Conservation (phyloP, 2,329 filamentous ascomycete genomes). For the Colletotrichum tamarilloi region DNA sequence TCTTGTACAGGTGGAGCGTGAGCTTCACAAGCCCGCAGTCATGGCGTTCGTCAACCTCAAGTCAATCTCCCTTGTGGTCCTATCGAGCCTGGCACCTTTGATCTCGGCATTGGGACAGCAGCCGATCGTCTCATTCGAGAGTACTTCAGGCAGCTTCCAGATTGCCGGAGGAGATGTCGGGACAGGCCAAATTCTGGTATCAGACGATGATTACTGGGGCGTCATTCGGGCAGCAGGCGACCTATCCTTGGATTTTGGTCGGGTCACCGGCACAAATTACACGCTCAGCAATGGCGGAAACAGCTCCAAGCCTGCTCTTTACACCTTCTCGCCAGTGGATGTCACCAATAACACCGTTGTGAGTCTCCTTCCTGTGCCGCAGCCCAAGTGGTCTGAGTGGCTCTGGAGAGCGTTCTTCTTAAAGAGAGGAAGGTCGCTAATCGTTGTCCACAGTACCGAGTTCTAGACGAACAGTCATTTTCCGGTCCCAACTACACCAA, state of each 20-base stretch:
- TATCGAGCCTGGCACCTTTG: slow-evolving; percentile 38
- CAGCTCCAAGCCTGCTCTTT: slow-evolving; percentile 49
- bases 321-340: slow-evolving; percentile 56
- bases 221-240: slow-evolving; percentile 76
- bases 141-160: slow-evolving; percentile 42
- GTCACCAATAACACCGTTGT: slow-evolving; percentile 60
- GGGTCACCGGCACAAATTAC: slow-evolving; percentile 75
- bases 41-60: slow-evolving; percentile 27
- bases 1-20: background rate
- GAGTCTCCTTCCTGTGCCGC: slow-evolving; percentile 35
- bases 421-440: background rate
- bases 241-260: slow-evolving; percentile 75
- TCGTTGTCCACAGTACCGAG: slow-evolving; percentile 50
- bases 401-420: background rate
- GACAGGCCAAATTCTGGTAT: slow-evolving; percentile 64
- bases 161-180: slow-evolving; percentile 49
- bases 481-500: slow-evolving; percentile 57
- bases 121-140: slow-evolving; percentile 55
- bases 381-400: background rate
- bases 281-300: slow-evolving; percentile 63
- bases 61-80: slow-evolving; percentile 33
- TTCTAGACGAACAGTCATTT: slow-evolving; percentile 54
- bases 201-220: slow-evolving; percentile 72
- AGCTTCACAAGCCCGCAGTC: background rate
- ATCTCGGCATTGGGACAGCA: slow-evolving; percentile 59